These are phyloP conservation scores for Yamagishiella unicocca DNA, from an alignment of 139 green algal species.

Conservation along the genomic window DNA sequence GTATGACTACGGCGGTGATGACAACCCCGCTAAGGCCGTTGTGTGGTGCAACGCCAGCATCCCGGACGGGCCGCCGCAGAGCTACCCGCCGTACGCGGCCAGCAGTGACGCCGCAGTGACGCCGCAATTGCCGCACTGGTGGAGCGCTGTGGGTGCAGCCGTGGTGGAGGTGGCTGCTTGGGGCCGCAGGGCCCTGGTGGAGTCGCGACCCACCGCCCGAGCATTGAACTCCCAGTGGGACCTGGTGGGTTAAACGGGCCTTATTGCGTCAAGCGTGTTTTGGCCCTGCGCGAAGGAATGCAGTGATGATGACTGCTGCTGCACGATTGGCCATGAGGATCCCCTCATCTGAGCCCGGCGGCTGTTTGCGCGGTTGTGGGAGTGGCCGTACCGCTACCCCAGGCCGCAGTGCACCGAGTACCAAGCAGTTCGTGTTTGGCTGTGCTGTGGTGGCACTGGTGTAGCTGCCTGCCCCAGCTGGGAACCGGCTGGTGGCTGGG, in stretches of 20 bases:
- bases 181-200: too few species aligned
- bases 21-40: not conserved
- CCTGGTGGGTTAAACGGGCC: not conserved
- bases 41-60: slow-evolving; percentile 29
- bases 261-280: not conserved
- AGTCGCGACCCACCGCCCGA: too few species aligned
- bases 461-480: not conserved
- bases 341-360: not conserved
- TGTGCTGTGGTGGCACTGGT: too few species aligned
- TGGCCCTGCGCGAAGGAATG: not conserved
- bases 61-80: slow-evolving; percentile 9
- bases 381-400: not conserved
- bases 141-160: too few species aligned
- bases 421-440: too few species aligned
- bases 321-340: not conserved
- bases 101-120: not conserved
- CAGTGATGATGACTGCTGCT: not conserved
- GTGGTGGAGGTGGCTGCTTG: too few species aligned
- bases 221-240: slow-evolving; percentile 36
- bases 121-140: not conserved
- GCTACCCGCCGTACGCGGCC: not conserved
- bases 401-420: too few species aligned
- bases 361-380: not conserved
- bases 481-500: not conserved
- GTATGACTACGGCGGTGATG: not conserved